A percentile compares a stretch with the other conserved stretches of the same genome.
phyloP scores from a whole-genome alignment of 306 rosid species.

The Hippophae gyantsensis region DNA sequence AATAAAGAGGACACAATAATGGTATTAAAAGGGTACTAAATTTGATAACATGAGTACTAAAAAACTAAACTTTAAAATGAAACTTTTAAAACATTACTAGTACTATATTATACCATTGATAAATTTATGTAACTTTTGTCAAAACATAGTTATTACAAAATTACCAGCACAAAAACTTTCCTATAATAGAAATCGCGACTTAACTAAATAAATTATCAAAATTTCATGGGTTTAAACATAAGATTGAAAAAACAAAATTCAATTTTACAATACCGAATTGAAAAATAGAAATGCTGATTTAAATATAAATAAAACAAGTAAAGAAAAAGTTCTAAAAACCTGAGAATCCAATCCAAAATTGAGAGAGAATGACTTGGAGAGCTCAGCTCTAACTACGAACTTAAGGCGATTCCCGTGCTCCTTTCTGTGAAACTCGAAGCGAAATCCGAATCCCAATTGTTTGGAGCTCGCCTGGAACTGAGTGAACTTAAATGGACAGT shows the following conservation, averaged over 20 bases:
- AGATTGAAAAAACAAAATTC: neutral
- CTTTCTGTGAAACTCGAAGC: conserved; percentile 10
- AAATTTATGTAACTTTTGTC: no score
- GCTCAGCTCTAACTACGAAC: conserved; percentile 56
- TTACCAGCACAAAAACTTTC: no score
- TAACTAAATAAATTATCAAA: neutral
- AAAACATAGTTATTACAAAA: no score
- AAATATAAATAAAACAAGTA: neutral
- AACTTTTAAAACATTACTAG: no score
- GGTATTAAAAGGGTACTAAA: no score
- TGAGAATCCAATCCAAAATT: conserved; percentile 53
- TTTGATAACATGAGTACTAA: no score
- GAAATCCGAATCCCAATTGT: conserved; percentile 29
- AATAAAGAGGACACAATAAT: no score
- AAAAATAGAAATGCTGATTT: neutral
- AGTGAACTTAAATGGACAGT: conserved; percentile 30
- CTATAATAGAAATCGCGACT: neutral
- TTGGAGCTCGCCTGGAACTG: conserved; percentile 24
- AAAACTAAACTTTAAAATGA: no score
- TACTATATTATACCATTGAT: no score
- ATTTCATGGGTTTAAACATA: neutral
- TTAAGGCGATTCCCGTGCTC: conserved; percentile 35
- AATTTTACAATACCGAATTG: no score
- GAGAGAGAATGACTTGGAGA: conserved; percentile 40
- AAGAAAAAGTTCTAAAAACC: conserved; percentile 24